Evolutionary conservation across 2,329 filamentous ascomycete species (phyloP).

Genomic region (Beauveria sp.): DNA sequence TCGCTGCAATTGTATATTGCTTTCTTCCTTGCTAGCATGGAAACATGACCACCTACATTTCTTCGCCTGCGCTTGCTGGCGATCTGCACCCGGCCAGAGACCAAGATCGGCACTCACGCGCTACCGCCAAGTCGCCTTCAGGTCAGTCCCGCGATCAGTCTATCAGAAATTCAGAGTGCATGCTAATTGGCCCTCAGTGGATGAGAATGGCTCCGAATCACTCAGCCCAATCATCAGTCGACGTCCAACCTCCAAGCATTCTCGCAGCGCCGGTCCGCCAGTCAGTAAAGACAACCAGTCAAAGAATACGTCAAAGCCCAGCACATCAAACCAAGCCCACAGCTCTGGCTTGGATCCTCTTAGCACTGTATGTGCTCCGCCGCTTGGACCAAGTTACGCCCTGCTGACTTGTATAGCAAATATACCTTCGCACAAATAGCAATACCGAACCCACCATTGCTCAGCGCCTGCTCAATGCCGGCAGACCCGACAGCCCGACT

Average conservation of each 20-base stretch:
- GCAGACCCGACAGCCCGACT: conserved; percentile 44
- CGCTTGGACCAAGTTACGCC: not conserved
- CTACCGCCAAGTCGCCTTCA: not conserved
- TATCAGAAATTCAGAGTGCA: not conserved
- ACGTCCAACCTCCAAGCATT: conserved; percentile 5
- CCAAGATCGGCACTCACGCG: conserved; percentile 3
- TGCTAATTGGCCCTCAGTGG: not conserved
- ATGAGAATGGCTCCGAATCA: not conserved
- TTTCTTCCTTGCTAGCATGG: conserved; percentile 4
- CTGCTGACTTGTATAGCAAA: conserved; percentile 25
- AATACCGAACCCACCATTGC: conserved; percentile 39
- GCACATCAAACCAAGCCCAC: conserved; percentile 18
- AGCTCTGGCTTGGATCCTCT: conserved; percentile 29
- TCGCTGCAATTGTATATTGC: not conserved
- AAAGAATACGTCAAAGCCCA: conserved; percentile 21
- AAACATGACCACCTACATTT: conserved; percentile 9
- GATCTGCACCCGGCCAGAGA: conserved; percentile 3
- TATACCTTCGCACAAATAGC: conserved; percentile 31
- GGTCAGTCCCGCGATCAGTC: not conserved
- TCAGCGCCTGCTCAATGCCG: conserved; percentile 44
- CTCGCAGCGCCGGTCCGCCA: conserved; percentile 3
- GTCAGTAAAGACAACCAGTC: conserved; percentile 22
- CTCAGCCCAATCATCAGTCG: conserved; percentile 4
- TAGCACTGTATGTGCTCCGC: conserved; percentile 23
- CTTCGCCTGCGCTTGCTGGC: not conserved